Conservation (phyloP, 2,329 filamentous ascomycete species). For the Trichoderma pleuroti region DNA sequence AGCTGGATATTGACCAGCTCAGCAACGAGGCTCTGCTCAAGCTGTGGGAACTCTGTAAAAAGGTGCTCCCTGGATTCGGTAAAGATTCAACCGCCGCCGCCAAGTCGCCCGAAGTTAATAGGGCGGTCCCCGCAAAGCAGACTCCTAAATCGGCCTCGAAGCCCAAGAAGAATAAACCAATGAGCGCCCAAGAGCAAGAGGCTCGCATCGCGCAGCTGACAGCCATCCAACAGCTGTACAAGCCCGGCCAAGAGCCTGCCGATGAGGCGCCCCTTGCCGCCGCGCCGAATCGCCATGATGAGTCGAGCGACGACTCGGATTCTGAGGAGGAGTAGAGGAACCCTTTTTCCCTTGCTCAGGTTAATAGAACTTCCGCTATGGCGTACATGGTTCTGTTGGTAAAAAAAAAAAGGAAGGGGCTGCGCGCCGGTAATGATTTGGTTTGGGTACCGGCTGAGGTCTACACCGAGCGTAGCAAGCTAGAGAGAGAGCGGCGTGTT, state of each 20-base stretch:
- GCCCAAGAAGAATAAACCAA: constrained; percentile 71
- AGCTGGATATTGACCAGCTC: constrained; percentile 57
- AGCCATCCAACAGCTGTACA: constrained; percentile 47
- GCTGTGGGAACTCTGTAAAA: constrained; percentile 47
- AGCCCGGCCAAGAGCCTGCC: constrained; percentile 32
- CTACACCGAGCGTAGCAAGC: not conserved
- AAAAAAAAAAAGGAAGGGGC: not conserved
- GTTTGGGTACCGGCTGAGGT: not conserved
- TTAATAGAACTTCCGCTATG: not conserved
- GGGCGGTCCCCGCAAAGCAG: constrained; percentile 30
- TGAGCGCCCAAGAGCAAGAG: constrained; percentile 68
- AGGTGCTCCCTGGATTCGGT: constrained; percentile 40
- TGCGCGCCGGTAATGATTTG: not conserved
- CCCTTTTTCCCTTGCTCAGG: not conserved
- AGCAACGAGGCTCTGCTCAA: constrained; percentile 53
- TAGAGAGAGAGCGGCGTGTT: not conserved
- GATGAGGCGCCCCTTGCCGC: constrained; percentile 29
- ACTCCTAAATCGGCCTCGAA: constrained; percentile 39
- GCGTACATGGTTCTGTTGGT: not conserved
- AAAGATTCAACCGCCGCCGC: constrained; percentile 31
- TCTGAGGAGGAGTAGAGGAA: constrained; percentile 44
- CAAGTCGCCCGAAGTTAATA: constrained; percentile 32
- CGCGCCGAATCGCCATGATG: constrained; percentile 28
- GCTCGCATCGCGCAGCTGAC: constrained; percentile 59
- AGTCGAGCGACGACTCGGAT: constrained; percentile 45